phyloP scores from a whole-genome alignment of 352 stramenopile species.

The Halophytophthora polymorphica region DNA sequence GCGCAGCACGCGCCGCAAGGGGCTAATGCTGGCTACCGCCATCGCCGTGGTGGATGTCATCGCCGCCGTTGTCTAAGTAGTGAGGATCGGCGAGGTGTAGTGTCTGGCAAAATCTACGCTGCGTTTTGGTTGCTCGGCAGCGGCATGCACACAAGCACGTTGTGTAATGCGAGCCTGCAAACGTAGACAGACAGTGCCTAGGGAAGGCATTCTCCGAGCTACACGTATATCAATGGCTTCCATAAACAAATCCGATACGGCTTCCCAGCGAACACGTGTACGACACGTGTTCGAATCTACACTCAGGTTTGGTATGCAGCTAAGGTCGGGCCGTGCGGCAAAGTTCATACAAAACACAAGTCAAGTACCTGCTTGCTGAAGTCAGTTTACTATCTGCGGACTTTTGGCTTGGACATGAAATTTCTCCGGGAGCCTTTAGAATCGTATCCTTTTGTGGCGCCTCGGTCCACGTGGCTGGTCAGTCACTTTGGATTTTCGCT shows the following conservation, averaged over 20 bases:
- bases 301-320: conserved; percentile 14
- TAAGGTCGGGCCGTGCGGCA: conserved; percentile 5
- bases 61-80: conserved; percentile 35
- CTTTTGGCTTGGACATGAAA: conserved; percentile 4
- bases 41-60: conserved; percentile 62
- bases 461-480: neutral
- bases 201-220: too few relatives aligned
- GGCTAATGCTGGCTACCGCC: conserved; percentile 37
- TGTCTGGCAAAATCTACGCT: neutral
- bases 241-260: too few relatives aligned
- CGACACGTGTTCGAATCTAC: conserved; percentile 19
- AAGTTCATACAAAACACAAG: neutral
- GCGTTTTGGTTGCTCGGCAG: too few relatives aligned
- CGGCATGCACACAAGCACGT: too few relatives aligned
- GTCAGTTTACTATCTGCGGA: conserved; percentile 14
- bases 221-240: too few relatives aligned
- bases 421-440: neutral
- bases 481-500: conserved; percentile 51
- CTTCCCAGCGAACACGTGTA: neutral
- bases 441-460: neutral
- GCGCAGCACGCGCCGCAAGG: conserved; percentile 51
- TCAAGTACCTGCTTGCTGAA: conserved; percentile 1
- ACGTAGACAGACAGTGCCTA: too few relatives aligned
- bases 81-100: conserved; percentile 7
- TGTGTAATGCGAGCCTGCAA: too few relatives aligned